Percentiles rank a stretch among this genome's conserved stretches.
Evolutionary conservation across 208 protist genomes (phyloP).

Genomic region (Trypanosoma melophagium): DNA sequence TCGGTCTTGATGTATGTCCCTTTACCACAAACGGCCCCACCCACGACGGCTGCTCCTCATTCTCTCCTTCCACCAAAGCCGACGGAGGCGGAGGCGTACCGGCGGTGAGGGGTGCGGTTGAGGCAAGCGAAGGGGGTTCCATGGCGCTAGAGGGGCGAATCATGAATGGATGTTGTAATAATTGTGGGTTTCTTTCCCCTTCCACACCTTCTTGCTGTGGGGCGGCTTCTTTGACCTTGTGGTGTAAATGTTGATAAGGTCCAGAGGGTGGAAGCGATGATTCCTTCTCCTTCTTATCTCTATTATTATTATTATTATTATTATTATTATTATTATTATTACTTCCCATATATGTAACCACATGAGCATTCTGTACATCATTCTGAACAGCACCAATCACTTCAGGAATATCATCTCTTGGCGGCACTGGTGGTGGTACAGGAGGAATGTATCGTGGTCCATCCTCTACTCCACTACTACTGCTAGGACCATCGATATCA

Average conservation of each 20-base stretch:
- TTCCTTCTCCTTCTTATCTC: not conserved
- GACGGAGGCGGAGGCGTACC: no score
- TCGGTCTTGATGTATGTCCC: constrained; percentile 70
- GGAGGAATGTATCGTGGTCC: constrained; percentile 9
- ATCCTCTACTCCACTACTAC: not conserved
- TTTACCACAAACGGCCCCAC: constrained; percentile 52
- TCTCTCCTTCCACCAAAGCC: no score
- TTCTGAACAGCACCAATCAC: constrained; percentile 6
- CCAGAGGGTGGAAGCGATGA: constrained; percentile 13
- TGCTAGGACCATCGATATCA: not conserved
- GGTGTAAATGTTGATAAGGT: constrained; percentile 58
- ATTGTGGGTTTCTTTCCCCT: no score
- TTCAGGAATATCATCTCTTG: constrained; percentile 3
- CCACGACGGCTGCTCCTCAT: constrained; percentile 15
- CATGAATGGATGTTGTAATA: no score
- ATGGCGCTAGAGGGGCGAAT: no score
- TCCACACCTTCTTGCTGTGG: no score
- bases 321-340: no score
- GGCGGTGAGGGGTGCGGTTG: no score
- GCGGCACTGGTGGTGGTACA: constrained; percentile 22
- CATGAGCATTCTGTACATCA: not conserved
- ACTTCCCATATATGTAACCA: no score
- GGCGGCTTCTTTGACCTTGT: not conserved
- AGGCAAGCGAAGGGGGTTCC: no score
- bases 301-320: no score